These are phyloP conservation scores for Alternaria panax DNA, from an alignment of 2,329 filamentous ascomycete genomes.

Conservation along the genomic window DNA sequence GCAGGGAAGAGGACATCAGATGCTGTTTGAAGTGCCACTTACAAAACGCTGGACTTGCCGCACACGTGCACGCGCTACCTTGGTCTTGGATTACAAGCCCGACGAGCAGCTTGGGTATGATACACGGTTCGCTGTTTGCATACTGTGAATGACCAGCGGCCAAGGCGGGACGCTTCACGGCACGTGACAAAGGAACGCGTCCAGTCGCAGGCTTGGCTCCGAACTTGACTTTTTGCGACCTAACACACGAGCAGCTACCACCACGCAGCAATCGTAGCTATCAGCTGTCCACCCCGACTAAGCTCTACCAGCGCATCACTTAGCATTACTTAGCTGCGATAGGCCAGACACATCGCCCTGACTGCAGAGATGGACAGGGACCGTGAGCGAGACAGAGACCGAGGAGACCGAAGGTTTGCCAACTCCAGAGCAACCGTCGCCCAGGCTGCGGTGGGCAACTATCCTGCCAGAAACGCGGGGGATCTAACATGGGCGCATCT, in stretches of 20 bases:
- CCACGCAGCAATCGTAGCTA: conserved; percentile 5
- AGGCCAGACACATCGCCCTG: neutral
- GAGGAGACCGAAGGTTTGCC: conserved; percentile 55
- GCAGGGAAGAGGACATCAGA: neutral
- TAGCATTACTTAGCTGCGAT: neutral
- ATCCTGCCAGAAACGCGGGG: neutral
- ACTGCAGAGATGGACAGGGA: conserved; percentile 47
- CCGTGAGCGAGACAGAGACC: conserved; percentile 52
- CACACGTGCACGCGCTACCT: neutral
- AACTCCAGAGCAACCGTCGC: conserved; percentile 23
- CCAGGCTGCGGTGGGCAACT: conserved; percentile 9
- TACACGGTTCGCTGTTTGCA: conserved; percentile 3
- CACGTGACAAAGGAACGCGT: conserved; percentile 23
- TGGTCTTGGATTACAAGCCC: neutral
- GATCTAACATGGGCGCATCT: neutral
- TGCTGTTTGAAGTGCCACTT: neutral
- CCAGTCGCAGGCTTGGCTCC: conserved; percentile 25
- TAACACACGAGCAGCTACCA: conserved; percentile 16
- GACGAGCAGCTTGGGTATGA: neutral
- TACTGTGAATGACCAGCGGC: neutral
- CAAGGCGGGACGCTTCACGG: conserved; percentile 1
- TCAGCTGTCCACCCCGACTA: conserved; percentile 1
- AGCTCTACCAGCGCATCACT: conserved; percentile 2
- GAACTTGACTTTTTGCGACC: conserved; percentile 40
- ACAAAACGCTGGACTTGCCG: neutral